Evolutionary conservation across 805 yeast genomes (phyloP).

Genomic region (Lipomyces spencermartinsiae): DNA sequence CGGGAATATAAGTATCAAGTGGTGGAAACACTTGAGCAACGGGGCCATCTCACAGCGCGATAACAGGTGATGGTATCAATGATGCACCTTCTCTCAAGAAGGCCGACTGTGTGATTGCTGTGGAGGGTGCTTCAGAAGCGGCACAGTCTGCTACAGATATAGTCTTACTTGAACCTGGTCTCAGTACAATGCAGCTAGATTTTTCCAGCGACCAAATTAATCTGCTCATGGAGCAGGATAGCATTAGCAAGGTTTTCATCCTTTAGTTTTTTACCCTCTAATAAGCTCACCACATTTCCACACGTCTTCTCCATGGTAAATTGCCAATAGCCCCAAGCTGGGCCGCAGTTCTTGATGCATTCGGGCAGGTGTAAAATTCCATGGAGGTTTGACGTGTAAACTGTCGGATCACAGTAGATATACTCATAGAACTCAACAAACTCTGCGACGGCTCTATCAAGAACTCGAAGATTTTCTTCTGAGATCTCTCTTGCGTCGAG

Average conservation of each 20-base stretch:
- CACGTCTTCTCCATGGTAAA: slow-evolving; percentile 5
- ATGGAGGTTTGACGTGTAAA: slow-evolving; percentile 1
- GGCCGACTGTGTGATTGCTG: slow-evolving; percentile 89
- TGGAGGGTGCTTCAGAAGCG: slow-evolving; percentile 53
- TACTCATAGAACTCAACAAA: too few species aligned
- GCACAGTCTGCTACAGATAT: slow-evolving; percentile 53
- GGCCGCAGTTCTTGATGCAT: background rate
- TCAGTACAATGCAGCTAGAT: slow-evolving; percentile 80
- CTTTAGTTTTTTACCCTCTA: slow-evolving; percentile 1
- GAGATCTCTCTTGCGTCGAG: too few species aligned
- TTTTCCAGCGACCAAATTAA: background rate
- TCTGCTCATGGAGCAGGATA: background rate
- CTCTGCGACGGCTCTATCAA: too few species aligned
- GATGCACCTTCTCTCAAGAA: slow-evolving; percentile 70
- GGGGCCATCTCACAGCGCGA: slow-evolving; percentile 69
- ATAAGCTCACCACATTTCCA: background rate
- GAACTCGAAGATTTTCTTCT: too few species aligned
- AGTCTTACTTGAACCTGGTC: slow-evolving; percentile 62
- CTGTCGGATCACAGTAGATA: slow-evolving; percentile 6
- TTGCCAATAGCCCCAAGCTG: slow-evolving; percentile 3
- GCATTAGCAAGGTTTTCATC: slow-evolving; percentile 2
- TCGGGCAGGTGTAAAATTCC: background rate
- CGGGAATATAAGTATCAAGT: slow-evolving; percentile 70
- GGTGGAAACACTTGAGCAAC: slow-evolving; percentile 65
- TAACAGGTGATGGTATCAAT: slow-evolving; percentile 73